phyloP scores from a whole-genome alignment of 129 eudicot species.

The Flaveria brownii region DNA sequence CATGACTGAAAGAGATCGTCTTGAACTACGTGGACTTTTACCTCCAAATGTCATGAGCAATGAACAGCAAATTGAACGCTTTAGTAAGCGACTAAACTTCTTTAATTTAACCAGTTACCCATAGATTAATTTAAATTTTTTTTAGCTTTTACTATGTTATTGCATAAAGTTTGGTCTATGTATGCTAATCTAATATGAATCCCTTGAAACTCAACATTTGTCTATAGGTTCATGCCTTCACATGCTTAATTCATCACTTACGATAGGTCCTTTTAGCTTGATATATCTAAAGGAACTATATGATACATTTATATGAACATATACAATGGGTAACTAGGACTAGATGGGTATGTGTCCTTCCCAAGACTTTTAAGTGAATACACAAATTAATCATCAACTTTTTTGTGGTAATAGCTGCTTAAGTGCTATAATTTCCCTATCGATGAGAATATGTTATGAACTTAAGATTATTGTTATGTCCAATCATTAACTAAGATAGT shows the following conservation, averaged over 20 bases:
- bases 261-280: neutral
- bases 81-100: constrained; percentile 57
- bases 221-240: neutral
- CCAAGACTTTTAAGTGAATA: neutral
- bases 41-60: constrained; percentile 94
- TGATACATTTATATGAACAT: neutral
- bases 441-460: neutral
- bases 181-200: neutral
- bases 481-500: neutral
- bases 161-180: neutral
- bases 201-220: neutral
- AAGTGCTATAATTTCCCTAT: neutral
- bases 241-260: neutral
- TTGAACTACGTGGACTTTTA: constrained; percentile 90
- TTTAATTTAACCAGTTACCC: neutral
- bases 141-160: neutral
- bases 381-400: neutral
- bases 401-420: neutral
- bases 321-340: neutral
- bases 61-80: constrained; percentile 90
- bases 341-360: neutral
- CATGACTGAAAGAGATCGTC: constrained; percentile 96
- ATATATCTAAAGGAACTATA: neutral
- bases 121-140: constrained; percentile 1
- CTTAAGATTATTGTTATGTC: neutral